phyloP scores from a whole-genome alignment of 352 stramenopile genomes.

The Phytophthora sojae region DNA sequence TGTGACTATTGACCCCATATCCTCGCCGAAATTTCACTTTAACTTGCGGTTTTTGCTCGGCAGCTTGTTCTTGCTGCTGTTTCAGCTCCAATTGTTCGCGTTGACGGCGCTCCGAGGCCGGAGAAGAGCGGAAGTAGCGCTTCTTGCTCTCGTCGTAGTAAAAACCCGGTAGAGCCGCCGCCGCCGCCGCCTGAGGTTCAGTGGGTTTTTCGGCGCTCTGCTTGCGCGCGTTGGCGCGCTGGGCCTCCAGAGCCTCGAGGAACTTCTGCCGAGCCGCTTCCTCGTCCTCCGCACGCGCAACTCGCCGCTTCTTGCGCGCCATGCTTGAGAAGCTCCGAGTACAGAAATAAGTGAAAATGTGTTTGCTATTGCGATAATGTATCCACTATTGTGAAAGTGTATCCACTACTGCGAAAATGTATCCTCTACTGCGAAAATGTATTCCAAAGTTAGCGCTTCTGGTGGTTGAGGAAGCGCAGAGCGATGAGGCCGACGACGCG shows the following conservation, averaged over 20 bases:
- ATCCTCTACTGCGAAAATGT: background rate
- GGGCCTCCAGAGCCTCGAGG: slow-evolving; percentile 65
- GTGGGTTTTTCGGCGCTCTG: slow-evolving; percentile 9
- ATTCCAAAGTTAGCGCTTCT: background rate
- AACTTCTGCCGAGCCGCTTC: slow-evolving; percentile 48
- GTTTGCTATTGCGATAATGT: background rate
- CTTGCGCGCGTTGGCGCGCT: slow-evolving; percentile 53
- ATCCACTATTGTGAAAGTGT: background rate
- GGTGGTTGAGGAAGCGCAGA: slow-evolving; percentile 6
- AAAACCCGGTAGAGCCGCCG: slow-evolving; percentile 52
- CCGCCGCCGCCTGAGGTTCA: slow-evolving; percentile 7
- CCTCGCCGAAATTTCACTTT: slow-evolving; percentile 12
- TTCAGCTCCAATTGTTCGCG: slow-evolving; percentile 34
- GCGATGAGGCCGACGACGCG: slow-evolving; percentile 35
- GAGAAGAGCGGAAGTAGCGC: slow-evolving; percentile 59
- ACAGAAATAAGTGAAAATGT: background rate
- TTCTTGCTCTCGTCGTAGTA: slow-evolving; percentile 63
- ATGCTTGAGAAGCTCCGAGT: background rate
- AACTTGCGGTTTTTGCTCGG: slow-evolving; percentile 2
- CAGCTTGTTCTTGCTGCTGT: slow-evolving; percentile 24
- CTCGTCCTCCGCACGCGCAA: slow-evolving; percentile 24
- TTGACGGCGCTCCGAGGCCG: slow-evolving; percentile 18
- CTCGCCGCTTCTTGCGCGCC: slow-evolving; percentile 41
- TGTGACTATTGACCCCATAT: slow-evolving; percentile 12
- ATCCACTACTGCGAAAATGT: background rate